phyloP scores from a whole-genome alignment of 192 early-diverging fungal genomes.

The Funneliformis geosporum region DNA sequence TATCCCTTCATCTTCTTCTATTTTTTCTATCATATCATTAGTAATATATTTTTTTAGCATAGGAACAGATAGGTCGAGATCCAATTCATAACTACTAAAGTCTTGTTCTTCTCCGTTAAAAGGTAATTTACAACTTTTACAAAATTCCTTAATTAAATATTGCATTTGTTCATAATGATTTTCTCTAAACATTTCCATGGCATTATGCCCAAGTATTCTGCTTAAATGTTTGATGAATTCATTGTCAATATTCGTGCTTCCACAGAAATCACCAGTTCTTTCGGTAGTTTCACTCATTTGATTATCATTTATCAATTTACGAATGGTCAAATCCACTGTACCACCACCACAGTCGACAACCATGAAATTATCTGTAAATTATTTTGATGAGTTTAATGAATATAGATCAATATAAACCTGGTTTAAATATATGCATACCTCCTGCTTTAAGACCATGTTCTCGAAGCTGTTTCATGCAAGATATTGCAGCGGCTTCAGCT shows the following conservation, averaged over 20 bases:
- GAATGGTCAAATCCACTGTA: slow-evolving; percentile 47
- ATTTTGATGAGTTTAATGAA: background rate
- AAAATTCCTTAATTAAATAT: background rate
- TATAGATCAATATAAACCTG: background rate
- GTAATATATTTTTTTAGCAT: background rate
- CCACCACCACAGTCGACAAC: slow-evolving; percentile 50
- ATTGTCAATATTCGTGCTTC: slow-evolving; percentile 46
- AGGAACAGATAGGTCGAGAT: background rate
- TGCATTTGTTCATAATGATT: slow-evolving; percentile 20
- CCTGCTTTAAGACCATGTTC: background rate
- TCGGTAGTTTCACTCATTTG: slow-evolving; percentile 36
- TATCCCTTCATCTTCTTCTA: slow-evolving; percentile 45
- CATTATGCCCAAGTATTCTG: slow-evolving; percentile 43
- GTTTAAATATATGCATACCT: background rate
- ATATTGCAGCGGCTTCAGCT: background rate
- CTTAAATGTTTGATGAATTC: slow-evolving; percentile 46
- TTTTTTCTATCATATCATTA: slow-evolving; percentile 12
- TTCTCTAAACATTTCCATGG: slow-evolving; percentile 36
- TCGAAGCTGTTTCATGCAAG: background rate
- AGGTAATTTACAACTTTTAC: background rate
- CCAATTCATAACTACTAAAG: background rate
- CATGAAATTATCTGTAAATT: slow-evolving; percentile 36
- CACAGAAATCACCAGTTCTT: slow-evolving; percentile 37
- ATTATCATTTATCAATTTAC: background rate
- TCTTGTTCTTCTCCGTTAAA: background rate